These are phyloP conservation scores for Nitzschia sp. DNA, from an alignment of 108 stramenopile genomes.

Conservation along the genomic window DNA sequence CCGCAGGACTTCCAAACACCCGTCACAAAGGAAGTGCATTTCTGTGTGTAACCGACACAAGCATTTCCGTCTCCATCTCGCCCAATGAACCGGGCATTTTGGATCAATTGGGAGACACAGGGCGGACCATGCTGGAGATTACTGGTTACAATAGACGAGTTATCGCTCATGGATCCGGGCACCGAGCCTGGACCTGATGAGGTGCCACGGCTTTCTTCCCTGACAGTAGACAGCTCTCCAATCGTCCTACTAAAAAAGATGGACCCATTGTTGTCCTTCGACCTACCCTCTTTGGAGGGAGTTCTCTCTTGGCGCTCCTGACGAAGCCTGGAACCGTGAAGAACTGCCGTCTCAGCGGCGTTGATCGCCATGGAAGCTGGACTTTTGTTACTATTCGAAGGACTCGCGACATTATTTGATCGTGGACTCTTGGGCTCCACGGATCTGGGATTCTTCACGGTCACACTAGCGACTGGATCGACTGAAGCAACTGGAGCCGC, in stretches of 20 bases:
- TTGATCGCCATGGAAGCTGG: background rate
- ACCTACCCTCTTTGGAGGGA: background rate
- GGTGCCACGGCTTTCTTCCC: background rate
- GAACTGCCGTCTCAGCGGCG: too few relatives aligned
- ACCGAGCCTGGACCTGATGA: background rate
- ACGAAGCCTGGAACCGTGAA: background rate
- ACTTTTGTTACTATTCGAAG: background rate
- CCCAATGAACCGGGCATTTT: background rate
- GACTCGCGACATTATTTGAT: background rate
- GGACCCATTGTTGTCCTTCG: too few relatives aligned
- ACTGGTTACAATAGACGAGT: constrained; percentile 7
- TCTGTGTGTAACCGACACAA: constrained; percentile 8
- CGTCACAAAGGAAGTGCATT: constrained; percentile 17
- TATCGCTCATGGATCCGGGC: background rate
- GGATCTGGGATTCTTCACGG: too few relatives aligned
- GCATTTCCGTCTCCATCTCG: background rate
- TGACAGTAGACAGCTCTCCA: background rate
- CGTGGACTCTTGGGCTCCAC: too few relatives aligned
- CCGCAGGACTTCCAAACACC: constrained; percentile 19
- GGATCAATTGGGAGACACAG: background rate
- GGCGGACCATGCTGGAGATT: constrained; percentile 6
- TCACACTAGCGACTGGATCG: too few relatives aligned
- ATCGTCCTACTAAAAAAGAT: too few relatives aligned
- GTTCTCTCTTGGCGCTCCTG: background rate
- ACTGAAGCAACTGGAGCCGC: too few relatives aligned